A percentile compares a stretch with the other conserved stretches of the same genome.
Conservation (phyloP, 441 rosid genomes). For the Biscutella auriculata region DNA sequence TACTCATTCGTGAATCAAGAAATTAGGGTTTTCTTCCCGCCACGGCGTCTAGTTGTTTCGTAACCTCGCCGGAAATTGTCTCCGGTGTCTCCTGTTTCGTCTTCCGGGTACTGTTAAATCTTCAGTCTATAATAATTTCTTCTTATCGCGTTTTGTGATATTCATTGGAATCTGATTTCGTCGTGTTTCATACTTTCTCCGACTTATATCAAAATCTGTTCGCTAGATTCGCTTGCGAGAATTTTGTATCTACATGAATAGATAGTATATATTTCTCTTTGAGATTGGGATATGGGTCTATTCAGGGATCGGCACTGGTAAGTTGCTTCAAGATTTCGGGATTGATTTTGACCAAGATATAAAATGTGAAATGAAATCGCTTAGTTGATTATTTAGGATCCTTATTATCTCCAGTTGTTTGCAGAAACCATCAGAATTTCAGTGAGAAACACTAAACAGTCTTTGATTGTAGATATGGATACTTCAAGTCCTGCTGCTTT, state of each 20-base stretch:
- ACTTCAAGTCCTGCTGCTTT: slow-evolving; percentile 65
- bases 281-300: background rate
- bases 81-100: background rate
- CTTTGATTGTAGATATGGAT: slow-evolving; percentile 40
- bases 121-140: background rate
- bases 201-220: background rate
- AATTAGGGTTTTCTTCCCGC: slow-evolving; percentile 13
- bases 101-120: background rate
- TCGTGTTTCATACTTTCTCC: background rate
- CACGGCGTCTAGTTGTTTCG: too few species aligned
- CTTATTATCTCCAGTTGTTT: too few species aligned
- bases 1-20: background rate
- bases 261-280: background rate
- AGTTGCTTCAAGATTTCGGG: background rate
- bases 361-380: background rate
- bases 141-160: background rate
- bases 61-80: slow-evolving; percentile 1
- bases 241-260: too few species aligned
- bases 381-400: background rate
- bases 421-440: background rate
- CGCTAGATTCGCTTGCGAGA: background rate
- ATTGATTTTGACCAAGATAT: background rate
- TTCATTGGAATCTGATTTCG: background rate
- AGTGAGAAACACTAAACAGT: background rate
- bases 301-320: background rate